A percentile compares a stretch with the other conserved stretches of the same genome.
These are phyloP conservation scores for Lasiosphaeriaceae sp. DNA, from an alignment of 495 filamentous ascomycete species.

Conservation along the genomic window DNA sequence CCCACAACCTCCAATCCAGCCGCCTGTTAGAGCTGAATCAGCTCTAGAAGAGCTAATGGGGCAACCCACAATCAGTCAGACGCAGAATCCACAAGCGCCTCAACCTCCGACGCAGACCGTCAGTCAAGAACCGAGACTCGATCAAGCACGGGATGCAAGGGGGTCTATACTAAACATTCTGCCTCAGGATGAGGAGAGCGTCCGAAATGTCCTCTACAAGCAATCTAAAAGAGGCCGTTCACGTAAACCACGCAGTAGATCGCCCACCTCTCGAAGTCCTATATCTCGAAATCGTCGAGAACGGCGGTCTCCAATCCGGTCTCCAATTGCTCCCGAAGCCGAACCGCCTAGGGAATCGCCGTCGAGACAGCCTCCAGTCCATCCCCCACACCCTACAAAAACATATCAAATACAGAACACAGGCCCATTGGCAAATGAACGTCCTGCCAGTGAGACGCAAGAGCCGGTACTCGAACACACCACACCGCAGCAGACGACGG, in stretches of 20 bases:
- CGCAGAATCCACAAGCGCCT: background rate
- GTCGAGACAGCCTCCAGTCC: background rate
- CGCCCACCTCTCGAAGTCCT: constrained; percentile 1
- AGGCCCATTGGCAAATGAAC: too few species aligned
- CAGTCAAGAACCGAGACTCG: constrained; percentile 1
- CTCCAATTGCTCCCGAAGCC: background rate
- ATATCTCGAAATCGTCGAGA: background rate
- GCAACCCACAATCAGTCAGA: constrained; percentile 2
- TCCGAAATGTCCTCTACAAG: background rate
- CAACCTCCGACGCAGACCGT: background rate
- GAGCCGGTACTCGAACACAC: background rate
- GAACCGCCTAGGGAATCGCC: background rate
- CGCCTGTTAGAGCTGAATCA: background rate
- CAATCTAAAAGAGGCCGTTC: constrained; percentile 1
- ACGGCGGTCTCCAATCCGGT: background rate
- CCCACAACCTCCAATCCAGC: background rate
- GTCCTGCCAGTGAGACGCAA: background rate
- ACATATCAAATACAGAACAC: too few species aligned
- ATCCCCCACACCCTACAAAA: background rate
- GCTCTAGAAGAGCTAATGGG: constrained; percentile 4
- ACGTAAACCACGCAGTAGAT: background rate
- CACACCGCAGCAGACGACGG: background rate
- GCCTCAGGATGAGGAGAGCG: background rate
- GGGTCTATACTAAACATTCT: constrained; percentile 4
- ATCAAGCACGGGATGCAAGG: background rate